phyloP scores from a whole-genome alignment of 2,329 filamentous ascomycete species.

The Lecanoromycetidae sp. region DNA sequence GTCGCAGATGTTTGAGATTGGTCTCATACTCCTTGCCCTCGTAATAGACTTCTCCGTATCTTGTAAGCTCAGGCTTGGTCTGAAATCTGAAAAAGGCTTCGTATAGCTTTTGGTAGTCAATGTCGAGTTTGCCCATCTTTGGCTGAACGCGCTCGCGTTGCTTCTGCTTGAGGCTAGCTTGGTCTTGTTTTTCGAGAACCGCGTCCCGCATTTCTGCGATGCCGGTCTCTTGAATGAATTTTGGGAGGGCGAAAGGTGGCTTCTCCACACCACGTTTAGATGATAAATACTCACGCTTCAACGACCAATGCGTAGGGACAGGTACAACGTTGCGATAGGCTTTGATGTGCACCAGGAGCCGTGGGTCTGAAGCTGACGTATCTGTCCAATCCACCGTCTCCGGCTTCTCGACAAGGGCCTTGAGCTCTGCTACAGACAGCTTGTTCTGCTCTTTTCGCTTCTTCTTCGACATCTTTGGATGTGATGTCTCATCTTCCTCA shows the following conservation, averaged over 20 bases:
- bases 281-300: constrained; percentile 94
- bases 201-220: constrained; percentile 98
- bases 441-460: constrained; percentile 86
- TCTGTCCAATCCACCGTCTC: constrained; percentile 98
- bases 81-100: constrained; percentile 98
- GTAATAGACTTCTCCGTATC: constrained; percentile 98
- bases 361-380: constrained; percentile 77
- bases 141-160: constrained; percentile 87
- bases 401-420: constrained; percentile 78
- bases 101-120: constrained; percentile 96
- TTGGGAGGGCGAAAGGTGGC: constrained; percentile 78
- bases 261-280: constrained; percentile 97
- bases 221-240: constrained; percentile 94
- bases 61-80: constrained; percentile 84
- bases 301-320: constrained; percentile 83
- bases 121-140: constrained; percentile 94
- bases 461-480: constrained; percentile 78
- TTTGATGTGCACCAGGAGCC: constrained; percentile 86
- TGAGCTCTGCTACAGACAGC: constrained; percentile 87
- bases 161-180: constrained; percentile 85
- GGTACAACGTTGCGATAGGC: constrained; percentile 90
- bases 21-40: constrained; percentile 98
- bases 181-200: constrained; percentile 86
- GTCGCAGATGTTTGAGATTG: constrained; percentile 77
- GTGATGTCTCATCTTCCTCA: constrained; percentile 58